phyloP scores from a whole-genome alignment of 2,329 filamentous ascomycete genomes.

The Diaporthe nobilis region DNA sequence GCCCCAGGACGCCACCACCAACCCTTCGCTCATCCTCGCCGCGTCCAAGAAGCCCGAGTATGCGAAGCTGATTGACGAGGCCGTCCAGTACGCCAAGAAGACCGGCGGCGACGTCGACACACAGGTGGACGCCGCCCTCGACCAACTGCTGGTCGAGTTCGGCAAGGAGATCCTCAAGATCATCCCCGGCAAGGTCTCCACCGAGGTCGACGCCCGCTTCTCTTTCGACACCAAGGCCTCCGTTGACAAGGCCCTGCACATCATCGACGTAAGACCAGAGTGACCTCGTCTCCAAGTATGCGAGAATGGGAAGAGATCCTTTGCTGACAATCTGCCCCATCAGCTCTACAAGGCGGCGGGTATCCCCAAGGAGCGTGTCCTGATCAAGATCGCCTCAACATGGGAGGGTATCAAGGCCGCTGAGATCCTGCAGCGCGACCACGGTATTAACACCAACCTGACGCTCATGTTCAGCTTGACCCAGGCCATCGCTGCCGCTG shows the following conservation, averaged over 20 bases:
- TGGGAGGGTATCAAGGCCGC: constrained; percentile 99
- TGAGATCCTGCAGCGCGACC: constrained; percentile 94
- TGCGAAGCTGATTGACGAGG: constrained; percentile 88
- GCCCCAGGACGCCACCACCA: constrained; percentile 99
- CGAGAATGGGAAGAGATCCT: neutral
- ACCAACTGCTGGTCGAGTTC: constrained; percentile 97
- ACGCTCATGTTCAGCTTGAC: constrained; percentile 98
- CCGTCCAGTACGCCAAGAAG: constrained; percentile 86
- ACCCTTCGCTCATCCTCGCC: constrained; percentile 98
- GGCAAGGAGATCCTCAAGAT: constrained; percentile 98
- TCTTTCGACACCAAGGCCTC: constrained; percentile 96
- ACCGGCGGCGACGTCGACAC: constrained; percentile 75
- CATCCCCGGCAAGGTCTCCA: constrained; percentile 98
- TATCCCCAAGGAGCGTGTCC: constrained; percentile 91
- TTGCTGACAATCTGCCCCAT: constrained; percentile 35
- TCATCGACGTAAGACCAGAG: constrained; percentile 82
- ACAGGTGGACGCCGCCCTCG: constrained; percentile 91
- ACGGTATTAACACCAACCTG: constrained; percentile 98
- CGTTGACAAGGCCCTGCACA: constrained; percentile 94
- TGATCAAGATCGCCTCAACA: constrained; percentile 99
- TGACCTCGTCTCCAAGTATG: neutral
- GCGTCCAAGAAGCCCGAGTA: constrained; percentile 99
- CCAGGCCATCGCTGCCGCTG: constrained; percentile 95
- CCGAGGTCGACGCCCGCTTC: constrained; percentile 95
- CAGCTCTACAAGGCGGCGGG: constrained; percentile 96